These are phyloP conservation scores for Kentomonas sorsogonicus DNA, from an alignment of 208 protist species.

Conservation along the genomic window DNA sequence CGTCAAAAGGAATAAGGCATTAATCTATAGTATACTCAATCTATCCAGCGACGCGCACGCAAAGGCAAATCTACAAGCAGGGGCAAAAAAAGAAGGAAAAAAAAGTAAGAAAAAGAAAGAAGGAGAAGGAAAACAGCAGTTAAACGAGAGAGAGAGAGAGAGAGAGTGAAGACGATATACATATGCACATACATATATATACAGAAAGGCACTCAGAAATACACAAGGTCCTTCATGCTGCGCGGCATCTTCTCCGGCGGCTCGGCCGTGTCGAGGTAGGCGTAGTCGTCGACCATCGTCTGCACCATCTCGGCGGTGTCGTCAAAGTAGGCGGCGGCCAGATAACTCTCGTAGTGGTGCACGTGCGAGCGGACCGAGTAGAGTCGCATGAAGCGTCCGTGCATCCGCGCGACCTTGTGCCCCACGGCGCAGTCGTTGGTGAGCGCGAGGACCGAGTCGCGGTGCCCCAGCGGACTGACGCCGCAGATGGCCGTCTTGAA, in stretches of 20 bases:
- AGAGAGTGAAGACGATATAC: constrained; percentile 1
- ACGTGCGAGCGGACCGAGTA: constrained; percentile 89
- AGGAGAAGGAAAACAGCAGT: not conserved
- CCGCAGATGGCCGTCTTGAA: constrained; percentile 96
- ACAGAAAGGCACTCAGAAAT: constrained; percentile 42
- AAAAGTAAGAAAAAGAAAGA: constrained; percentile 1
- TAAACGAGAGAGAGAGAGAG: constrained; percentile 5
- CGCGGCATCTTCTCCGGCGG: constrained; percentile 38
- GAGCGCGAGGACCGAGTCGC: constrained; percentile 89
- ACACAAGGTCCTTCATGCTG: constrained; percentile 82
- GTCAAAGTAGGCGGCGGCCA: constrained; percentile 78
- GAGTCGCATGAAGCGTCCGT: constrained; percentile 86
- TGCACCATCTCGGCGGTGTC: constrained; percentile 59
- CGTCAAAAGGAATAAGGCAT: not conserved
- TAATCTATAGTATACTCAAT: not conserved
- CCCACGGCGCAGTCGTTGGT: constrained; percentile 90
- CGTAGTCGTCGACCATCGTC: constrained; percentile 82
- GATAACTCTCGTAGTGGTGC: constrained; percentile 92
- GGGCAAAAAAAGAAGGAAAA: not conserved
- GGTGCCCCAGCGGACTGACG: constrained; percentile 87
- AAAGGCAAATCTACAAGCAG: not conserved
- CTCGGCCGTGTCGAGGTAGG: constrained; percentile 45
- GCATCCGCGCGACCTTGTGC: constrained; percentile 63
- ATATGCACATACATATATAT: not conserved
- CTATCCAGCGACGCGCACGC: not conserved